Conservation (phyloP, 805 yeast genomes). For the Yamadazyma ubonensis region DNA sequence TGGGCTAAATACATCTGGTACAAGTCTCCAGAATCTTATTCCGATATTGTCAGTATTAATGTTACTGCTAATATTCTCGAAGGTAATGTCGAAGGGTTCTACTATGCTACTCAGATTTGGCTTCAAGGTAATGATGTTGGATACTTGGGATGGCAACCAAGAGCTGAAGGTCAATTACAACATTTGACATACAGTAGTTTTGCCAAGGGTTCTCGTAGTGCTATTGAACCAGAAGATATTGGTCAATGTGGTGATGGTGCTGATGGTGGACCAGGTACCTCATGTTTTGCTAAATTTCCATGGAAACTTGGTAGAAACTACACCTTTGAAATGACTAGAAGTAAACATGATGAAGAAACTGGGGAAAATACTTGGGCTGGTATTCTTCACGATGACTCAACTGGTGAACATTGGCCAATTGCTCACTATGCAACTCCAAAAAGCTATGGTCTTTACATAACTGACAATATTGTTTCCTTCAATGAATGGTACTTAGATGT, state of each 20-base stretch:
- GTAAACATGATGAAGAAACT: neutral
- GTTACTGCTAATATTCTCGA: constrained; percentile 6
- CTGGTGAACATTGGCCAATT: constrained; percentile 7
- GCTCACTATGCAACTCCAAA: constrained; percentile 14
- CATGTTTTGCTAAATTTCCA: constrained; percentile 11
- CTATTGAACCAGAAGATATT: neutral
- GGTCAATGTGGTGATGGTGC: constrained; percentile 14
- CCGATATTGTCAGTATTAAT: neutral
- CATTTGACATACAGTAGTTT: constrained; percentile 15
- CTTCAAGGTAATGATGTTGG: constrained; percentile 9
- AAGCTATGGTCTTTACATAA: constrained; percentile 6
- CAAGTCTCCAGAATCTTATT: neutral
- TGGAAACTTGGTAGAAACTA: constrained; percentile 15
- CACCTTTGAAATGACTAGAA: constrained; percentile 9
- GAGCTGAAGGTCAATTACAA: constrained; percentile 7
- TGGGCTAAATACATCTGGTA: neutral
- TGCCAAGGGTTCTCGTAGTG: constrained; percentile 11
- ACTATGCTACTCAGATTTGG: constrained; percentile 12
- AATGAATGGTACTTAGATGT: neutral
- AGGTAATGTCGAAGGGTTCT: constrained; percentile 14
- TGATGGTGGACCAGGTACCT: constrained; percentile 14
- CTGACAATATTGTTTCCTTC: neutral
- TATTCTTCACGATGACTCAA: constrained; percentile 10
- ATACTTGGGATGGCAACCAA: constrained; percentile 15
- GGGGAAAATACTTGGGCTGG: constrained; percentile 15